phyloP scores from a whole-genome alignment of 2,329 filamentous ascomycete species.

The Periconia sp. region DNA sequence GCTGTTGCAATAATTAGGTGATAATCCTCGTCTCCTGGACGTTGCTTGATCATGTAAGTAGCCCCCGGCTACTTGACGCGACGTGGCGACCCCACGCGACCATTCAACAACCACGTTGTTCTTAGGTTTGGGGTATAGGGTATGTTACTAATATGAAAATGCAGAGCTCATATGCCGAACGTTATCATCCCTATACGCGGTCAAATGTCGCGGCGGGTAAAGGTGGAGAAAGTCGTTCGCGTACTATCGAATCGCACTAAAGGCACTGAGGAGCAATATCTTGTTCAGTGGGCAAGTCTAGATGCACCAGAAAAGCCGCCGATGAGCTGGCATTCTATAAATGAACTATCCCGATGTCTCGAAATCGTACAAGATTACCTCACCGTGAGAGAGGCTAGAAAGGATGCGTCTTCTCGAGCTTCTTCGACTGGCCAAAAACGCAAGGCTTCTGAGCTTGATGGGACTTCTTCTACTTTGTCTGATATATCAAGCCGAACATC shows the following conservation, averaged over 20 bases:
- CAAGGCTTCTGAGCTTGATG: too few species aligned
- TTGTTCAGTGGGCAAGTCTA: slow-evolving; percentile 43
- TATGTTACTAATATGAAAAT: slow-evolving; percentile 7
- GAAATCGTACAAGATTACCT: slow-evolving; percentile 49
- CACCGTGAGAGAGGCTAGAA: slow-evolving; percentile 18
- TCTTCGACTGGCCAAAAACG: too few species aligned
- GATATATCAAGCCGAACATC: slow-evolving; percentile 14
- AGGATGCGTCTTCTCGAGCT: too few species aligned
- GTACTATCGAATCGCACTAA: slow-evolving; percentile 31
- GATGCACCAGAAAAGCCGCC: slow-evolving; percentile 12
- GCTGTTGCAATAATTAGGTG: too few species aligned
- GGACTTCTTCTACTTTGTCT: too few species aligned
- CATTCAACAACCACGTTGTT: too few species aligned
- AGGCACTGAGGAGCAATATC: slow-evolving; percentile 43
- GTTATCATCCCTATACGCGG: slow-evolving; percentile 28
- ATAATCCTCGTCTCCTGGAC: too few species aligned
- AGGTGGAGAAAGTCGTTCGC: slow-evolving; percentile 27
- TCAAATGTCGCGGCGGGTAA: slow-evolving; percentile 20
- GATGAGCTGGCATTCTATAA: slow-evolving; percentile 48
- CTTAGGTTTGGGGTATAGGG: too few species aligned
- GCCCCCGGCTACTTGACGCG: too few species aligned
- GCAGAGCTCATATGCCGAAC: slow-evolving; percentile 24
- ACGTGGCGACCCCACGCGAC: too few species aligned
- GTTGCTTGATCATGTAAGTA: too few species aligned
- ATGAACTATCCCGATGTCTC: slow-evolving; percentile 43